Percentiles rank a stretch among this genome's conserved stretches.
phyloP scores from a whole-genome alignment of 2,329 filamentous ascomycete genomes.

The Cryphonectria japonica region DNA sequence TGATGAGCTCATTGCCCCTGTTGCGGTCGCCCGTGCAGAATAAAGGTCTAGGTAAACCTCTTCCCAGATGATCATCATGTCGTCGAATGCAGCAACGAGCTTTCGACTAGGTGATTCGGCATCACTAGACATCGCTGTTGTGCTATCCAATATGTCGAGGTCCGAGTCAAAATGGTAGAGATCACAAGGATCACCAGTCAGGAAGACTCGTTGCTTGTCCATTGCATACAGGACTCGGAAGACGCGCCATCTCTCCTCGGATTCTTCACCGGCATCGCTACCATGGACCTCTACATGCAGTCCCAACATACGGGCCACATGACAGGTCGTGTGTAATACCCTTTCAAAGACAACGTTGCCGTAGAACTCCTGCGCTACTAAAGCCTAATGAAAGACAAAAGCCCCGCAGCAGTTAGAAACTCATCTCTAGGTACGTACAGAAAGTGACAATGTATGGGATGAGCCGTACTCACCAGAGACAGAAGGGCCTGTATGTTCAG shows the following conservation, averaged over 20 bases:
- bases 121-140: neutral
- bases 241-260: neutral
- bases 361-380: neutral
- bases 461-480: neutral
- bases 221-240: slow-evolving; percentile 1
- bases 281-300: neutral
- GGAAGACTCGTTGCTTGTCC: slow-evolving; percentile 12
- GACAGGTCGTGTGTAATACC: neutral
- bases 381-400: neutral
- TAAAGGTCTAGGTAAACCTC: neutral
- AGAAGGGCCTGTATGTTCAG: slow-evolving; percentile 9
- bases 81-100: neutral
- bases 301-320: neutral
- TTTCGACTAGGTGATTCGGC: neutral
- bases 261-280: neutral
- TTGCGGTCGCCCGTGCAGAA: slow-evolving; percentile 3
- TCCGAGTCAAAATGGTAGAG: slow-evolving; percentile 7
- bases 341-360: neutral
- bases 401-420: neutral
- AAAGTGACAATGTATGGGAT: neutral
- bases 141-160: neutral
- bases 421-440: neutral
- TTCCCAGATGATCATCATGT: slow-evolving; percentile 12
- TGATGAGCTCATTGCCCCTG: neutral
- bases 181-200: slow-evolving; percentile 4